Evolutionary conservation across 192 early-diverging fungal genomes (phyloP).

Genomic region (Umbelopsis vinacea): DNA sequence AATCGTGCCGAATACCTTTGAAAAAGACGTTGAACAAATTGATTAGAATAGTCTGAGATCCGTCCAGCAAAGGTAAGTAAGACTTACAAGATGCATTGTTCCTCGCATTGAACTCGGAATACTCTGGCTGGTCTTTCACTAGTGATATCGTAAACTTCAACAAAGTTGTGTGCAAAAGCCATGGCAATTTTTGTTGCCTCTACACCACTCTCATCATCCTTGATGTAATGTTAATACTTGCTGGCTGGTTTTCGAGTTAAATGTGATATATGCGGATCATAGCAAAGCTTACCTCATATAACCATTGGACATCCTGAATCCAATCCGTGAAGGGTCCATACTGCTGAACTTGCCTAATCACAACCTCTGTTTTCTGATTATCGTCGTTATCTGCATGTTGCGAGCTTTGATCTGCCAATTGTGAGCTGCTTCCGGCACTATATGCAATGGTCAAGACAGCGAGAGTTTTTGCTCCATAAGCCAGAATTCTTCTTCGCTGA

Average conservation of each 20-base stretch:
- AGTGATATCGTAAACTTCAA: constrained; percentile 57
- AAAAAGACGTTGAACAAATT: neutral
- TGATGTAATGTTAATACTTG: neutral
- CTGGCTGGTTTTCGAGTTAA: neutral
- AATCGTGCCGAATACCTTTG: constrained; percentile 71
- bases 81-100: constrained; percentile 64
- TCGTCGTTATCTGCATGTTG: neutral
- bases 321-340: constrained; percentile 66
- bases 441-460: constrained; percentile 31
- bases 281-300: constrained; percentile 38
- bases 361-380: neutral
- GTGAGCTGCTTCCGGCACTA: neutral
- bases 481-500: constrained; percentile 29
- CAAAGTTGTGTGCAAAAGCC: constrained; percentile 78
- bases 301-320: constrained; percentile 80
- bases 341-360: neutral
- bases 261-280: neutral
- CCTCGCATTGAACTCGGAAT: constrained; percentile 59
- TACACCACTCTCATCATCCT: constrained; percentile 7
- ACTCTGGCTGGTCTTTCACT: constrained; percentile 28
- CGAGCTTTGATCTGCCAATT: neutral
- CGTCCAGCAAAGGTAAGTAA: neutral
- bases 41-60: constrained; percentile 13
- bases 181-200: constrained; percentile 55
- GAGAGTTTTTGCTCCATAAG: constrained; percentile 58